A percentile compares a stretch with the other conserved stretches of the same genome.
Conservation (phyloP, 2,329 filamentous ascomycete species). For the Triangularia setosa region DNA sequence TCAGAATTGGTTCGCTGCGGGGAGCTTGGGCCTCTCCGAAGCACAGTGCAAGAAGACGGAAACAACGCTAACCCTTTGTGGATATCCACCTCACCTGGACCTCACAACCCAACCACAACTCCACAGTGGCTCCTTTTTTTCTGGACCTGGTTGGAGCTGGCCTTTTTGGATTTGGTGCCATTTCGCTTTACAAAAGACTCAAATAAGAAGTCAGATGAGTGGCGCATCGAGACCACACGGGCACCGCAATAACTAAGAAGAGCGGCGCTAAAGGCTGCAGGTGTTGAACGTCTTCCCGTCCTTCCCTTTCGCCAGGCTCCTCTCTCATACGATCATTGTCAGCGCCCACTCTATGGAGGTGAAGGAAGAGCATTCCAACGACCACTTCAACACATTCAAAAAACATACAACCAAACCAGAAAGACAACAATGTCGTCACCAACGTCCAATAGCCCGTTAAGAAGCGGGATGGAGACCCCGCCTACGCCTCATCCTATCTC, state of each 20-base stretch:
- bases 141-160: background rate
- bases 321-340: background rate
- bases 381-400: background rate
- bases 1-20: background rate
- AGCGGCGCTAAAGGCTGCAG: background rate
- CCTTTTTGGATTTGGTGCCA: background rate
- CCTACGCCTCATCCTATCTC: conserved; percentile 15
- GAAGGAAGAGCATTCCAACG: too few relatives aligned
- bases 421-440: background rate
- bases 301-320: background rate
- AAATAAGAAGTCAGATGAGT: background rate
- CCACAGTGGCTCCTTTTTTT: background rate
- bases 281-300: background rate
- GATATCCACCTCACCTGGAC: background rate
- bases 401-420: background rate
- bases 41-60: background rate
- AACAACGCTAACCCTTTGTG: background rate
- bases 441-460: background rate
- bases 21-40: background rate
- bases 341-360: too few relatives aligned
- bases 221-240: background rate
- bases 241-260: too few relatives aligned
- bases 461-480: background rate
- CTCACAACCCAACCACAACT: background rate
- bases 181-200: background rate